These are phyloP conservation scores for Penicillium sp. DNA, from an alignment of 2,329 filamentous ascomycete species.

Conservation along the genomic window DNA sequence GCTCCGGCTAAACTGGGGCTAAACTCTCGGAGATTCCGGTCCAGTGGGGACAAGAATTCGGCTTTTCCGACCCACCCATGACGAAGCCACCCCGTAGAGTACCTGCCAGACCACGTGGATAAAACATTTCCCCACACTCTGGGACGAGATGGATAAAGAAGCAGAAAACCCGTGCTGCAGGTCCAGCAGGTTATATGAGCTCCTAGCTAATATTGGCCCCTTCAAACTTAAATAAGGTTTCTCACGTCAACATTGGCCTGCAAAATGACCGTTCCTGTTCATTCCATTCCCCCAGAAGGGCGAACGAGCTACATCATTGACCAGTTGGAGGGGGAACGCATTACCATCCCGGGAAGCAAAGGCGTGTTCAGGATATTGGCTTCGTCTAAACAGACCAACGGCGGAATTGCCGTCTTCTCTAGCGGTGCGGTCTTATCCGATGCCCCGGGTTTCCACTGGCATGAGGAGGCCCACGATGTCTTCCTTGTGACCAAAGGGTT, in stretches of 20 bases:
- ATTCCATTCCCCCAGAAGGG: not conserved
- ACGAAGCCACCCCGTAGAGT: no score
- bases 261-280: not conserved
- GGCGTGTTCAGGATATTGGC: not conserved
- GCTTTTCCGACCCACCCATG: not conserved
- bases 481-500: not conserved
- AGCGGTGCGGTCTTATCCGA: not conserved
- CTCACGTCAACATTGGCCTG: not conserved
- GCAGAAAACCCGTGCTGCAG: not conserved
- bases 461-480: not conserved
- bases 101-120: not conserved
- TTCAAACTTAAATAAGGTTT: not conserved
- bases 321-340: not conserved
- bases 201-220: not conserved
- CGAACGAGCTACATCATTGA: not conserved
- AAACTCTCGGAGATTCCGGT: not conserved
- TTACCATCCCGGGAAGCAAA: not conserved
- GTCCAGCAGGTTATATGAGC: not conserved
- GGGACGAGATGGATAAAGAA: not conserved
- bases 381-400: not conserved
- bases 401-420: not conserved
- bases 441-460: not conserved
- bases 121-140: not conserved
- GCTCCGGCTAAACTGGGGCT: not conserved
- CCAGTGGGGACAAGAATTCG: not conserved